Evolutionary conservation across 179 eudicot genomes (phyloP).

Genomic region (Beta lomatogona): DNA sequence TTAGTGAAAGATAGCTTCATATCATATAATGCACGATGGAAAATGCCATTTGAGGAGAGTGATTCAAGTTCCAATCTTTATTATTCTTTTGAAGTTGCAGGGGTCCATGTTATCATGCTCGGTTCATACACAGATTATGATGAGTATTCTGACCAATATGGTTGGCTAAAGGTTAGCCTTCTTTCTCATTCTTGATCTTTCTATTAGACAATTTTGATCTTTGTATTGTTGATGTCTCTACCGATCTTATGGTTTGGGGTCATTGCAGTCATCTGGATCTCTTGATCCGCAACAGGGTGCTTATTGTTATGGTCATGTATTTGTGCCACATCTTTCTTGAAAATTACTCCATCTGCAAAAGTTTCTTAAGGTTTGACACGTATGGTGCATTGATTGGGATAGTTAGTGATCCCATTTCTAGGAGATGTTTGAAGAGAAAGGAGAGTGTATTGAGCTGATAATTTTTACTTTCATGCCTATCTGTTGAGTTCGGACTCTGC

Average conservation of each 20-base stretch:
- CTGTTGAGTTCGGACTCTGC: background rate
- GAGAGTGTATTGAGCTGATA: background rate
- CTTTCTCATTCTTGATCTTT: constrained; percentile 22
- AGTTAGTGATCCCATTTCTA: background rate
- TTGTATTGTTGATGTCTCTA: background rate
- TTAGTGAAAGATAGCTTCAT: constrained; percentile 59
- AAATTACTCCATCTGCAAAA: background rate
- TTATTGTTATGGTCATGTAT: background rate
- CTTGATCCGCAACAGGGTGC: background rate
- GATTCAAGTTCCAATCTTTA: constrained; percentile 88
- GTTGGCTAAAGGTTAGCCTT: constrained; percentile 79
- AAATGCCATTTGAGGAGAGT: constrained; percentile 95
- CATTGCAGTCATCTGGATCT: background rate
- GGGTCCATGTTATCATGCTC: constrained; percentile 88
- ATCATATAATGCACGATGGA: constrained; percentile 95
- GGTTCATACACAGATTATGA: constrained; percentile 91
- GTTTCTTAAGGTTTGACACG: background rate
- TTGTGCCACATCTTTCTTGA: background rate
- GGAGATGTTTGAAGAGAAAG: background rate
- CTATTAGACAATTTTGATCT: constrained; percentile 3
- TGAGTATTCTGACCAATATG: constrained; percentile 76
- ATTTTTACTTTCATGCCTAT: background rate
- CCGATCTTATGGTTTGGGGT: background rate
- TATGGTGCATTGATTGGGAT: background rate
- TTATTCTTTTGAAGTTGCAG: constrained; percentile 93